Evolutionary conservation across 2,329 filamentous ascomycete species (phyloP).

Genomic region (Ophiostoma novo-ulmi): DNA sequence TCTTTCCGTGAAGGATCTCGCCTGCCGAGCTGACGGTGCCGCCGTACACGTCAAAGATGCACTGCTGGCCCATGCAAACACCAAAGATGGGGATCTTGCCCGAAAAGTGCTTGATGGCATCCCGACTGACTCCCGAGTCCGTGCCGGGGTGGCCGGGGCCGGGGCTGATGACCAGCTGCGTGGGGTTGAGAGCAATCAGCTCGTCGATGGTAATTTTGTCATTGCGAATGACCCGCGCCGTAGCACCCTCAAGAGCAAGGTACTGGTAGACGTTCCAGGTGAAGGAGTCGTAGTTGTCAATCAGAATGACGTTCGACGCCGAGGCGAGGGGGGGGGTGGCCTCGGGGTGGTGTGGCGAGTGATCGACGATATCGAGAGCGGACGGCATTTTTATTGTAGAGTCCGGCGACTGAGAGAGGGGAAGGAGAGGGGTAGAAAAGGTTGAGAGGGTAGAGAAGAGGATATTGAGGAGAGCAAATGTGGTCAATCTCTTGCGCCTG

Average conservation of each 20-base stretch:
- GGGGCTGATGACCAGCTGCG: slow-evolving; percentile 89
- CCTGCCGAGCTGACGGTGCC: slow-evolving; percentile 88
- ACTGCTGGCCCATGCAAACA: slow-evolving; percentile 99
- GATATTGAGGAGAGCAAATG: background rate
- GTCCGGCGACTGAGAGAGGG: slow-evolving; percentile 35
- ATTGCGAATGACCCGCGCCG: slow-evolving; percentile 83
- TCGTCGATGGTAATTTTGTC: slow-evolving; percentile 85
- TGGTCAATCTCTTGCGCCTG: background rate
- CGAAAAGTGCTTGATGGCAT: slow-evolving; percentile 83
- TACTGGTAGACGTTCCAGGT: slow-evolving; percentile 99
- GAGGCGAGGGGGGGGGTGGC: slow-evolving; percentile 67
- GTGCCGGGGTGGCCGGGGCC: slow-evolving; percentile 88
- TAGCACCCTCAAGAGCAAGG: slow-evolving; percentile 89
- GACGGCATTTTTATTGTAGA: slow-evolving; percentile 26
- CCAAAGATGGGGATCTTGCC: slow-evolving; percentile 94
- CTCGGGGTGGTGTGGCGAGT: slow-evolving; percentile 80
- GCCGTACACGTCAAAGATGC: slow-evolving; percentile 90
- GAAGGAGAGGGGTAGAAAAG: background rate
- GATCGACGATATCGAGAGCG: slow-evolving; percentile 51
- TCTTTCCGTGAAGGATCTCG: slow-evolving; percentile 96
- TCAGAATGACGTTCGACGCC: slow-evolving; percentile 86
- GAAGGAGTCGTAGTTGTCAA: slow-evolving; percentile 99
- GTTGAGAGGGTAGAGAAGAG: background rate
- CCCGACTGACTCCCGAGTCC: slow-evolving; percentile 89
- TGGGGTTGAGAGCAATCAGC: slow-evolving; percentile 76